Evolutionary conservation across 192 early-diverging fungal genomes (phyloP), one percentile per base, ranked within the genome.

Genomic region (Ambispora gerdemannii): DNA sequence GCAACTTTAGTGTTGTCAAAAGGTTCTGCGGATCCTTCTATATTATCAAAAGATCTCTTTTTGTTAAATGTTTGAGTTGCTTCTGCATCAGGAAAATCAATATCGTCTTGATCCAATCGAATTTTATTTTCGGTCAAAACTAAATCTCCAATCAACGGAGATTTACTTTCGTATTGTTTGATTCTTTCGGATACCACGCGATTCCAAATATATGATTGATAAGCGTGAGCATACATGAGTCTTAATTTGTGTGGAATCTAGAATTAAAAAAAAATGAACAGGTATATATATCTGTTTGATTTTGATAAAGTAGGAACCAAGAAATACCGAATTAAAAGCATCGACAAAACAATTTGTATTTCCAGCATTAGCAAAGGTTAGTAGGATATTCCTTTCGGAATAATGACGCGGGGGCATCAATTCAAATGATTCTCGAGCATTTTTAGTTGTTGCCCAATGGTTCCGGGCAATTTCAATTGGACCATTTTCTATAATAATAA

Each of bases 151-250:
- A 90, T 76, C 19, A 95, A 86, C 1, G 90, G 80, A 0, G 77
- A 80, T 4, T 63, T 72, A 15, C 75, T 52, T 25, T 95, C 96
- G 74, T 84, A 93, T 53, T 82, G 27, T 0, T 77, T 72, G 33
- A 95, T 72, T 24, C 96, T 84, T 71, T 89, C 86, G 52, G 89
- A 88, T 11, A 87, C 93, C 25, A 91, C 88, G 47, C 84, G 60
- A 78, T 99, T 99, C 96, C 96, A 99, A 19, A 98, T 77, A 58
- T 82, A 91, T 22, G 93, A 95, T 81, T 99, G 97, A 72, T 97
- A 98, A 11, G 95, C 90, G 77, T 99, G 97, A 50, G 93, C 82
- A 78, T 99, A 99, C 90, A 99, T 92, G 27, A 90, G 68, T 2
- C 89, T 77, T 79, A 97, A 77, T 76, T 93, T 94, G 36, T 90